A percentile compares a stretch with the other conserved stretches of the same genome.
Evolutionary conservation across 2,329 filamentous ascomycete genomes (phyloP).

Genomic region (Fusarium sp.): DNA sequence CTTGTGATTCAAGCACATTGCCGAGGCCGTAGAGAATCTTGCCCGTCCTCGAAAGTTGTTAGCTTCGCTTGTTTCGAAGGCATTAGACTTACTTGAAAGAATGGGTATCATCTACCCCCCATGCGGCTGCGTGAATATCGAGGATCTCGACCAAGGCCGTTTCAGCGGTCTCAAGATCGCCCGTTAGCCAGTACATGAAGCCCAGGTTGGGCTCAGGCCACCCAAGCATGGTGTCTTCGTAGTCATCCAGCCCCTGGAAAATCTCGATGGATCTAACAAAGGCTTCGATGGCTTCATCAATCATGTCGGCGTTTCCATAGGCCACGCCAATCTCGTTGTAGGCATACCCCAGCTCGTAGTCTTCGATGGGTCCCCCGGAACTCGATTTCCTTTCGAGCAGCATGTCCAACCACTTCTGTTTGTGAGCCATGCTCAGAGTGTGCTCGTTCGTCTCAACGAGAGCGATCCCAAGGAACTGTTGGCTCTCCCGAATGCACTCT

Average conservation of each 20-base stretch:
- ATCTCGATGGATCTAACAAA: not conserved
- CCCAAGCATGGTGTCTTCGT: not conserved
- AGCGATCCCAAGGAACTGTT: not conserved
- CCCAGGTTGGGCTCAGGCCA: not conserved
- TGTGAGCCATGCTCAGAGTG: not conserved
- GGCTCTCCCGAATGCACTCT: not conserved
- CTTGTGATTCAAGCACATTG: not conserved
- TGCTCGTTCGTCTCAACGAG: not conserved
- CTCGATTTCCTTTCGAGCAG: not conserved
- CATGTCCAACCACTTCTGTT: not conserved
- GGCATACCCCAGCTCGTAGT: not conserved
- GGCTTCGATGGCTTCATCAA: not conserved
- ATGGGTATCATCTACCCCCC: not conserved
- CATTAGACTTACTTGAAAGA: not conserved
- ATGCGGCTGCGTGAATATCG: not conserved
- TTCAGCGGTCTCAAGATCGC: not conserved
- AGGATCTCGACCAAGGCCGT: not conserved
- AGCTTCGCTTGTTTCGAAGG: not conserved
- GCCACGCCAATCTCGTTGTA: not conserved
- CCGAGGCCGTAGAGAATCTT: not conserved
- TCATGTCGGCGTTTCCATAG: not conserved
- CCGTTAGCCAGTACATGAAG: not conserved
- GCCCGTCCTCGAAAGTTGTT: not conserved
- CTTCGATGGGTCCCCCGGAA: not conserved
- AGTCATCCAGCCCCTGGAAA: not conserved